phyloP scores from a whole-genome alignment of 805 yeast species.

The Ogataea minuta region DNA sequence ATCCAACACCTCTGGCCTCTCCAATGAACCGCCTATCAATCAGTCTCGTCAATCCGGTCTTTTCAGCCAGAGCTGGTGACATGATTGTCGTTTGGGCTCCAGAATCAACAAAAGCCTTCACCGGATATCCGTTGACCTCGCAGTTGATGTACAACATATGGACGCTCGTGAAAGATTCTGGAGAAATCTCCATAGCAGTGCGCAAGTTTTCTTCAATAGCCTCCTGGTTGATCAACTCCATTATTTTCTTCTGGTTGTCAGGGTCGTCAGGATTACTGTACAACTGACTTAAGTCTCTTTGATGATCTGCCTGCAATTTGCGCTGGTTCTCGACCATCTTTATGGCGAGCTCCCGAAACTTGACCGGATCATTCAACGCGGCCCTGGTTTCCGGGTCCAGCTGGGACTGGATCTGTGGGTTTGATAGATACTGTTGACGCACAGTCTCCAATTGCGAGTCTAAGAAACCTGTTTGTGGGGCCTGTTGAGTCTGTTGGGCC shows the following conservation, averaged over 20 bases:
- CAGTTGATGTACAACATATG: conserved; percentile 80
- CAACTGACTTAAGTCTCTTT: conserved; percentile 46
- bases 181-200: conserved; percentile 80
- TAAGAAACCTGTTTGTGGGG: conserved; percentile 14
- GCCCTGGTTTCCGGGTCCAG: conserved; percentile 28
- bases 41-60: conserved; percentile 64
- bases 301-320: conserved; percentile 12
- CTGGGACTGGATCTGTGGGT: conserved; percentile 33
- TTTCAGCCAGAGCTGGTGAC: conserved; percentile 72
- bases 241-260: conserved; percentile 59
- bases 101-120: conserved; percentile 92
- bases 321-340: conserved; percentile 31
- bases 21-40: conserved; percentile 81
- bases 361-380: conserved; percentile 20
- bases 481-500: conserved; percentile 25
- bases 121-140: conserved; percentile 73
- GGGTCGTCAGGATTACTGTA: conserved; percentile 70
- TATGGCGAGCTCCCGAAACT: conserved; percentile 35
- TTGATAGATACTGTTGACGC: conserved; percentile 46
- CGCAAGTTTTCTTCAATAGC: conserved; percentile 78
- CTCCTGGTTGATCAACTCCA: conserved; percentile 65
- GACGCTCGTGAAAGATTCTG: conserved; percentile 84
- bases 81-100: conserved; percentile 93
- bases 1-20: conserved; percentile 88
- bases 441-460: conserved; percentile 43